phyloP scores from a whole-genome alignment of 192 early-diverging fungal genomes.

The Rhizoclosmatium globosum region DNA sequence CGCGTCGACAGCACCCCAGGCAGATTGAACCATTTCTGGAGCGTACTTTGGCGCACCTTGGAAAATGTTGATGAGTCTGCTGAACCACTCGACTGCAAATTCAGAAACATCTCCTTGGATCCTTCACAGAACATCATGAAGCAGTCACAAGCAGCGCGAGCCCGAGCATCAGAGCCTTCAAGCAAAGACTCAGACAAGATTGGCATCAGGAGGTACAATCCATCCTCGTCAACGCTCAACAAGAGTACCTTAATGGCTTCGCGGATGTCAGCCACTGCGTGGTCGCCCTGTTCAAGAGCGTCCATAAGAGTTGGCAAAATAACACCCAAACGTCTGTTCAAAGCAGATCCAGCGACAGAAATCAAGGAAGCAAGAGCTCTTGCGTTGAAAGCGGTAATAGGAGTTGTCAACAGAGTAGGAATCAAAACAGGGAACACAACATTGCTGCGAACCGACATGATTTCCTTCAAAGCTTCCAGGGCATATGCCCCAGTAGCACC shows the following conservation, averaged over 20 bases:
- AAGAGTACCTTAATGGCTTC: constrained; percentile 79
- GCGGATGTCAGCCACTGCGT: constrained; percentile 71
- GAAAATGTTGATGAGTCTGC: constrained; percentile 76
- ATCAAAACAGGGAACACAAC: constrained; percentile 99
- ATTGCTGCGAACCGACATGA: constrained; percentile 96
- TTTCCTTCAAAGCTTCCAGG: constrained; percentile 94
- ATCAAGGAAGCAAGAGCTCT: constrained; percentile 88
- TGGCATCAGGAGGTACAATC: constrained; percentile 79
- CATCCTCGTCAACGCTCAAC: constrained; percentile 81
- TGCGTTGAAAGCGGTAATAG: constrained; percentile 92
- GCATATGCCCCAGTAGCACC: constrained; percentile 62
- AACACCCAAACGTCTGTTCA: constrained; percentile 81
- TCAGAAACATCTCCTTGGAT: constrained; percentile 59
- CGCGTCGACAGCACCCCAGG: constrained; percentile 84
- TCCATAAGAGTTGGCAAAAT: constrained; percentile 87
- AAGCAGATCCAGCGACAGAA: constrained; percentile 84
- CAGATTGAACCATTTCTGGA: constrained; percentile 68
- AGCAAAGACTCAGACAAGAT: constrained; percentile 75
- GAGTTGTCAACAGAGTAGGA: constrained; percentile 88
- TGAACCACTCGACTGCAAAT: constrained; percentile 85
- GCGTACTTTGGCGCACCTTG: constrained; percentile 51
- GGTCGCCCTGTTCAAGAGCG: constrained; percentile 73
- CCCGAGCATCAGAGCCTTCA: constrained; percentile 17
- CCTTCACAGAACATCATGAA: constrained; percentile 72
- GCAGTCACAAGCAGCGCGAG: constrained; percentile 66